Evolutionary conservation across 371 early-diverging fungal genomes (phyloP).

Genomic region (Rhizopus arrhizus): DNA sequence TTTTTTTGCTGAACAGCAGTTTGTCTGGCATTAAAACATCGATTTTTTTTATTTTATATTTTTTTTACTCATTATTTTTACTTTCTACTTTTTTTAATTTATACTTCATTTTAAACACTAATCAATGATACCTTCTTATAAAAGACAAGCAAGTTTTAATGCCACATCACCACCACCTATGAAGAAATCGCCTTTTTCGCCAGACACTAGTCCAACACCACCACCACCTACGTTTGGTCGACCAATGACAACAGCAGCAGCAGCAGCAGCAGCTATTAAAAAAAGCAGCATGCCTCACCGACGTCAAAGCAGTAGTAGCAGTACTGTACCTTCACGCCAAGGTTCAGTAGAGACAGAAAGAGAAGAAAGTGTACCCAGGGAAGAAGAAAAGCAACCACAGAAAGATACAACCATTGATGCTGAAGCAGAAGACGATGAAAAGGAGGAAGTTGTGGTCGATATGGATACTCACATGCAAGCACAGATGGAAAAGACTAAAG

Average conservation of each 20-base stretch:
- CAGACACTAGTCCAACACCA: constrained; percentile 32
- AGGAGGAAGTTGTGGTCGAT: constrained; percentile 43
- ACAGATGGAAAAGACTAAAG: constrained; percentile 52
- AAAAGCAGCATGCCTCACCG: constrained; percentile 23
- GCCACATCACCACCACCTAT: constrained; percentile 27
- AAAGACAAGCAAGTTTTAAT: constrained; percentile 24
- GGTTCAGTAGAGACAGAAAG: constrained; percentile 50
- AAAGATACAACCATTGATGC: constrained; percentile 33
- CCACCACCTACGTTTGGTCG: constrained; percentile 24
- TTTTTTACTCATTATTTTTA: too few relatives aligned
- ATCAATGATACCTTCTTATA: constrained; percentile 19
- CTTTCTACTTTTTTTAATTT: too few relatives aligned
- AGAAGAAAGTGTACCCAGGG: constrained; percentile 35
- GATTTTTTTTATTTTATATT: too few relatives aligned
- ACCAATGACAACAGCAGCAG: constrained; percentile 41
- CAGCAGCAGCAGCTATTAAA: constrained; percentile 45
- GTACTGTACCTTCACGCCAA: constrained; percentile 36
- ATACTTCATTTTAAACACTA: too few relatives aligned
- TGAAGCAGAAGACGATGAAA: constrained; percentile 51
- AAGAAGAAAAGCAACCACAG: constrained; percentile 28
- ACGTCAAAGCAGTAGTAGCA: constrained; percentile 25
- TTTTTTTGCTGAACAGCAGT: too few relatives aligned
- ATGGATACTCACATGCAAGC: constrained; percentile 52
- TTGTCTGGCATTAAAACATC: too few relatives aligned
- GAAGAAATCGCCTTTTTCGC: constrained; percentile 31